Evolutionary conservation across 495 filamentous ascomycete genomes (phyloP).

Genomic region (Talaromyces borbonicus): DNA sequence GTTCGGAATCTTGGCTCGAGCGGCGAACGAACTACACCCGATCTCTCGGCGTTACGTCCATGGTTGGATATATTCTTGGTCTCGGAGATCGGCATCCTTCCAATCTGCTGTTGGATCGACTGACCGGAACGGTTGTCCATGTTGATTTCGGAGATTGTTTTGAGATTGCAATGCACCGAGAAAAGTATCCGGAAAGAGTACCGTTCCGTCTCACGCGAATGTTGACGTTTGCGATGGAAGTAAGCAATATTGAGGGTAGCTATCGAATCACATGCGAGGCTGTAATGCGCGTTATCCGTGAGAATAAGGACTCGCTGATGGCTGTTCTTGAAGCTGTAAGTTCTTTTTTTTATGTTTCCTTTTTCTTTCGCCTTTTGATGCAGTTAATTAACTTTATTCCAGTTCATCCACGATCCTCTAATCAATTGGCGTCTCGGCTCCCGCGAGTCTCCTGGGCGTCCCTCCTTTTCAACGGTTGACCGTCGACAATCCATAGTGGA

Average conservation of each 20-base stretch:
- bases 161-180: slow-evolving; percentile 98
- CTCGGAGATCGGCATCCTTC: slow-evolving; percentile 94
- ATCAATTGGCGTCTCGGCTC: slow-evolving; percentile 93
- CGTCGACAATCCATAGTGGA: slow-evolving; percentile 65
- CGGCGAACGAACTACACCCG: slow-evolving; percentile 95
- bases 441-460: slow-evolving; percentile 68
- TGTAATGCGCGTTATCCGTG: slow-evolving; percentile 91
- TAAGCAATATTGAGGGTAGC: slow-evolving; percentile 97
- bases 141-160: slow-evolving; percentile 99
- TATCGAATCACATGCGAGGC: slow-evolving; percentile 96
- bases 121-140: slow-evolving; percentile 93
- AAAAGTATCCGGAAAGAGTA: slow-evolving; percentile 96
- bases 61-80: slow-evolving; percentile 98
- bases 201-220: slow-evolving; percentile 96
- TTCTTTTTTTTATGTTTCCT: slow-evolving; percentile 13
- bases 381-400: slow-evolving; percentile 17
- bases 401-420: slow-evolving; percentile 97
- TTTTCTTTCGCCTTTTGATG: slow-evolving; percentile 8
- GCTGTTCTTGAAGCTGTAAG: slow-evolving; percentile 94
- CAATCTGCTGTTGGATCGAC: slow-evolving; percentile 91
- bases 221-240: slow-evolving; percentile 99
- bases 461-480: slow-evolving; percentile 66
- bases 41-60: slow-evolving; percentile 98
- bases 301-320: slow-evolving; percentile 98
- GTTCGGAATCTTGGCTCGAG: slow-evolving; percentile 94